Percentiles rank a stretch among this genome's conserved stretches.
Conservation (phyloP, 192 early-diverging fungal species). For the Podila verticillata region DNA sequence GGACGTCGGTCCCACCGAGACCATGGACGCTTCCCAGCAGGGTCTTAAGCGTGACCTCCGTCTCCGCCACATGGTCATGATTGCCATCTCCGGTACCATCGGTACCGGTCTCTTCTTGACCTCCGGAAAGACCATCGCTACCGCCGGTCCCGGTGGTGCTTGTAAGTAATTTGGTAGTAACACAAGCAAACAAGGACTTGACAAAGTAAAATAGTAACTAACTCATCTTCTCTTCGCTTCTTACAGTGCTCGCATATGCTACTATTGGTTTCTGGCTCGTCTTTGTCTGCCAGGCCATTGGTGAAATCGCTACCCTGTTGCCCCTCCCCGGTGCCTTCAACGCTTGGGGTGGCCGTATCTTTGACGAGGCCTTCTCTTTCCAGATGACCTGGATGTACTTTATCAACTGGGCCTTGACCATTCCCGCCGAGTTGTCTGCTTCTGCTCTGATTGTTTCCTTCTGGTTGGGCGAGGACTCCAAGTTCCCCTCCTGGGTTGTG, state of each 20-base stretch:
- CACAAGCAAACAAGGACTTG: too few species aligned
- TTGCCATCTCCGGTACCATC: constrained; percentile 77
- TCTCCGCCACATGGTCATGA: constrained; percentile 66
- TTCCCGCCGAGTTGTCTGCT: constrained; percentile 75
- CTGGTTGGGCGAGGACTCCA: constrained; percentile 15
- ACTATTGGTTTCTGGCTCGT: constrained; percentile 70
- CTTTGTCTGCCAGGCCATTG: constrained; percentile 75
- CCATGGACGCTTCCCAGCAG: neutral
- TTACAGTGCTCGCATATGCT: constrained; percentile 68
- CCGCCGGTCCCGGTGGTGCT: constrained; percentile 75
- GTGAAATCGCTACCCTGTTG: constrained; percentile 83
- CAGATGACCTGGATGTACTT: constrained; percentile 69
- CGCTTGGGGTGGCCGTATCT: constrained; percentile 74
- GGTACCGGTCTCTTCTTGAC: constrained; percentile 86
- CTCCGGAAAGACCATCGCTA: constrained; percentile 70
- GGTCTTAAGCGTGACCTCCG: constrained; percentile 60
- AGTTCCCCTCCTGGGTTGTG: constrained; percentile 7
- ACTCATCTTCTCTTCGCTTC: neutral
- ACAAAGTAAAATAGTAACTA: too few species aligned
- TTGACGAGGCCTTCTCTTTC: constrained; percentile 77
- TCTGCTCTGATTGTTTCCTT: constrained; percentile 79
- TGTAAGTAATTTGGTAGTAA: neutral
- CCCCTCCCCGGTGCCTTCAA: constrained; percentile 82
- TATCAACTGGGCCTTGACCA: constrained; percentile 63
- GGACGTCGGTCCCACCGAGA: neutral